phyloP scores from a whole-genome alignment of 805 yeast species.

The Kuraishia cidri region DNA sequence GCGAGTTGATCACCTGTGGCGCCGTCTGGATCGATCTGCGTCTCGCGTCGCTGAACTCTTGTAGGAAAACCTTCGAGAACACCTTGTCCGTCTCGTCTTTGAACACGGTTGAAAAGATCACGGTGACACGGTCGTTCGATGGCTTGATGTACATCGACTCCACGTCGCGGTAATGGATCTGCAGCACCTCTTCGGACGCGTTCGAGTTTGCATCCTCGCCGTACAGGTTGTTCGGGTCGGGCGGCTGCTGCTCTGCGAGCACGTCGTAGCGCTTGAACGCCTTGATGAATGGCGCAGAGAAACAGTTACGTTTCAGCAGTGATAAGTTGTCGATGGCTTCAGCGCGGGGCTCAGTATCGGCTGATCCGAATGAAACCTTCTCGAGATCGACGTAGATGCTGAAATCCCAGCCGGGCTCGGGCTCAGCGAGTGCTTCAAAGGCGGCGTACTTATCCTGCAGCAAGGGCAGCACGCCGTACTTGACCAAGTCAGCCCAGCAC shows the following conservation, averaged over 20 bases:
- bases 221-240: conserved; percentile 30
- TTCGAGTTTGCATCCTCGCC: conserved; percentile 25
- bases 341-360: conserved; percentile 35
- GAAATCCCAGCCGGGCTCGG: conserved; percentile 78
- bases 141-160: conserved; percentile 90
- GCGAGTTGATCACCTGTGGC: conserved; percentile 92
- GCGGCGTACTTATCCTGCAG: conserved; percentile 43
- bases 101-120: conserved; percentile 88
- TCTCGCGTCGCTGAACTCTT: conserved; percentile 94
- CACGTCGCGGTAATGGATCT: conserved; percentile 82
- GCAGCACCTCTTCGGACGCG: conserved; percentile 48
- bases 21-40: conserved; percentile 94
- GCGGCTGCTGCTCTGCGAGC: conserved; percentile 35
- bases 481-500: conserved; percentile 65
- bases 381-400: conserved; percentile 62
- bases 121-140: conserved; percentile 92
- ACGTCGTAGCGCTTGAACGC: conserved; percentile 77
- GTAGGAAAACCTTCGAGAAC: conserved; percentile 82
- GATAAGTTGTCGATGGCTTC: conserved; percentile 58
- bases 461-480: conserved; percentile 54
- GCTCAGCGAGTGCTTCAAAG: conserved; percentile 26
- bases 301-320: conserved; percentile 71
- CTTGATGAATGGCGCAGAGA: conserved; percentile 88
- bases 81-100: conserved; percentile 95
- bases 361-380: conserved; percentile 23